phyloP scores from a whole-genome alignment of 176 grass and related monocot species.

The Canna indica region DNA sequence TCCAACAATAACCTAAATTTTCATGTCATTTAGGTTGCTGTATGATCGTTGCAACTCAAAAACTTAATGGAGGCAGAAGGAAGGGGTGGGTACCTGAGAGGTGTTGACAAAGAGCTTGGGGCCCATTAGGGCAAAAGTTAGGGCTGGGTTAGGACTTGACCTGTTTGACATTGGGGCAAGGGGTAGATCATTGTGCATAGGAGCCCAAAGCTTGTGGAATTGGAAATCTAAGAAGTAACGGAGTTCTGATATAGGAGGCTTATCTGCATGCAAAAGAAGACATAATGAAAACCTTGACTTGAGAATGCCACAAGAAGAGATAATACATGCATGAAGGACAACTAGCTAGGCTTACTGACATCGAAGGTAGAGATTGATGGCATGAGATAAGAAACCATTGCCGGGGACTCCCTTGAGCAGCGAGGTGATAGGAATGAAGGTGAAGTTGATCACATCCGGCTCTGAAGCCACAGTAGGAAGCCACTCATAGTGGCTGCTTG shows the following conservation, averaged over 20 bases:
- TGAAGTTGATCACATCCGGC: constrained; percentile 65
- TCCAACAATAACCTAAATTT: constrained; percentile 53
- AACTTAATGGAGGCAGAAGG: too few relatives aligned
- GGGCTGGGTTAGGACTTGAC: constrained; percentile 21
- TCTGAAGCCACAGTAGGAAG: constrained; percentile 44
- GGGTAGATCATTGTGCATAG: constrained; percentile 55
- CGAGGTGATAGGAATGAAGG: constrained; percentile 73
- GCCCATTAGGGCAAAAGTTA: constrained; percentile 63
- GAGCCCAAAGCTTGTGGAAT: constrained; percentile 61
- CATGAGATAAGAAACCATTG: constrained; percentile 68
- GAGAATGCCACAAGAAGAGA: too few relatives aligned
- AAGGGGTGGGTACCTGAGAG: constrained; percentile 20
- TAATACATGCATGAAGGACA: too few relatives aligned
- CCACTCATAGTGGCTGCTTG: constrained; percentile 72
- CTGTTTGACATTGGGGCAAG: constrained; percentile 59
- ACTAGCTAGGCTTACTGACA: constrained; percentile 47
- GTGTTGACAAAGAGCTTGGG: constrained; percentile 76
- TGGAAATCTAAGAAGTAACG: constrained; percentile 95
- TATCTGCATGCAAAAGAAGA: constrained; percentile 31
- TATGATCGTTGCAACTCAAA: too few relatives aligned
- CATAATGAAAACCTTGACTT: not conserved
- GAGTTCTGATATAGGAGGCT: constrained; percentile 53
- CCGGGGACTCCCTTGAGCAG: constrained; percentile 59
- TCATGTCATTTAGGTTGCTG: too few relatives aligned
- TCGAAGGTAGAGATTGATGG: constrained; percentile 91